Evolutionary conservation across 1,284 basidiomycete genomes (phyloP), one percentile per base, ranked within the genome.

Genomic region (Peniophora sp.): DNA sequence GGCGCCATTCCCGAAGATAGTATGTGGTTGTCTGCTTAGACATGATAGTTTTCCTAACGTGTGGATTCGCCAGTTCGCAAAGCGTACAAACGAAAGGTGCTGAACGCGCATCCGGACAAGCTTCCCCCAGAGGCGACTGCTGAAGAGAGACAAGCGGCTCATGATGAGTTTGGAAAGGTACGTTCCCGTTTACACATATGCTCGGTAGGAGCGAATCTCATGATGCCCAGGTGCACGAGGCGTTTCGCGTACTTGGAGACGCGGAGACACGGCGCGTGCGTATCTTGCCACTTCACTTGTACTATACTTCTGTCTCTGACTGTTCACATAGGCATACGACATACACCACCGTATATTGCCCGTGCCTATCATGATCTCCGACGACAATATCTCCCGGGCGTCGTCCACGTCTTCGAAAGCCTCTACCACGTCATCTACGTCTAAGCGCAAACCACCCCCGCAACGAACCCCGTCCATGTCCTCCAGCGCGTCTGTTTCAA

Each of bases 41-140:
- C 19, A n/a, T 45, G 12, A 44, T 52, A 19, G 47, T 32, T 5
- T 5, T 32, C 45, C 50, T 39, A 47, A 20, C 38, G 17, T 17
- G 17, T 45, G 39, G 12, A 41, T 27, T 11, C n/a, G 5, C 49
- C 58, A 83, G 81, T 84, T 52, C 75, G 79, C 56, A 81, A 76
- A 58, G 81, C 80, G 32, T 83, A 83, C 68, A 81, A 77, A 66
- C 71, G 74, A 57, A 73, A 68, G 61, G 77, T 78, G 3, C 65
- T 84, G 24, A 67, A 75, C 53, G 82, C 79, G 5, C 81, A 84
- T 58, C 81, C 81, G 58, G 68, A 69, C 53, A 69, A 68, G 50
- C 59, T 68, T 22, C 58, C 62, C 11, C 61, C 57, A 22, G 61
- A 63, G 36, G 61, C 64, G 16, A 59, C 59, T 41, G 65, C 65